Evolutionary conservation across 345 rosid genomes (phyloP).

Genomic region (Psidium guajava): DNA sequence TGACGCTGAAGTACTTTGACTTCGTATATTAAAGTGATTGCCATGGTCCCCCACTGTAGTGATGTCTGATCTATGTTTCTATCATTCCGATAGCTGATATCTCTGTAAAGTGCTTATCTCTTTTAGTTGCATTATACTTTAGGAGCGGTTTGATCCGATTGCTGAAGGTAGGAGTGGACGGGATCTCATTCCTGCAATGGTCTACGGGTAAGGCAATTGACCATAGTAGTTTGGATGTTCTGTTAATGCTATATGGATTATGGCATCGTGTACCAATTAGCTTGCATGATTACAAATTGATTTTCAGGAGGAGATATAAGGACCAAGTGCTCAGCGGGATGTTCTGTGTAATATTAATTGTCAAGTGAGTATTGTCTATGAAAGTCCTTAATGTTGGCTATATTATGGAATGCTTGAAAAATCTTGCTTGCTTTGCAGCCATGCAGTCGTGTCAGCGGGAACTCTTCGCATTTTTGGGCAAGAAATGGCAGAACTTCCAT

Average conservation of each 20-base stretch:
- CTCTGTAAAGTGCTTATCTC: neutral
- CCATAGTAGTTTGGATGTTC: neutral
- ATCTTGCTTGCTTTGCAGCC: constrained; percentile 31
- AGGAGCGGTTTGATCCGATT: constrained; percentile 94
- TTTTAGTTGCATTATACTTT: neutral
- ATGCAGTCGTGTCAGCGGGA: constrained; percentile 69
- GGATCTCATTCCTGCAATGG: constrained; percentile 84
- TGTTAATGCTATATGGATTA: neutral
- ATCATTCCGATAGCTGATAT: neutral
- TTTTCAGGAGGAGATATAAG: constrained; percentile 33
- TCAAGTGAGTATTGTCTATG: constrained; percentile 46
- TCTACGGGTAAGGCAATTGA: constrained; percentile 53
- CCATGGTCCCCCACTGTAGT: neutral
- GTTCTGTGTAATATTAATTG: constrained; percentile 68
- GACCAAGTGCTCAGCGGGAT: constrained; percentile 81
- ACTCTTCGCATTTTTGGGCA: constrained; percentile 67
- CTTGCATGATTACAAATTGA: neutral
- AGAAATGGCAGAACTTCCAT: constrained; percentile 88
- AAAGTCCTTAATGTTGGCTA: neutral
- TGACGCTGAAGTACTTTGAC: neutral
- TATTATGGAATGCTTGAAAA: neutral
- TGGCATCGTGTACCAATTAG: neutral
- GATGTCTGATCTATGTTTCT: neutral
- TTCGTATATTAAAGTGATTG: neutral
- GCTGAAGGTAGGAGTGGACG: constrained; percentile 39